Conservation (phyloP, 805 yeast species). For the Wickerhamiella lipophila region DNA sequence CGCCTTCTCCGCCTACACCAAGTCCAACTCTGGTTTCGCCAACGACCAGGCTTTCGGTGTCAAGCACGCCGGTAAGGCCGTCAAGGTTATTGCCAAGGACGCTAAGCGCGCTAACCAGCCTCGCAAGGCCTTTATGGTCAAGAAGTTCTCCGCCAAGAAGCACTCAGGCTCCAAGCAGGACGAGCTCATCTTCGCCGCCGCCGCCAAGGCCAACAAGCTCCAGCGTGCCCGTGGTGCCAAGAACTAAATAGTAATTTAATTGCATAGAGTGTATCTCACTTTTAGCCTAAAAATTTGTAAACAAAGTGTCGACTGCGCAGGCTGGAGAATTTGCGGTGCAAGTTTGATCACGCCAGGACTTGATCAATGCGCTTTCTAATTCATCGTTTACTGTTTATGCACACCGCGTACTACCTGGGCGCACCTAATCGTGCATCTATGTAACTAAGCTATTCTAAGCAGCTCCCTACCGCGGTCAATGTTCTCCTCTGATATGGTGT, state of each 20-base stretch:
- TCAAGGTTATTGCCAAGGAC: slow-evolving; percentile 34
- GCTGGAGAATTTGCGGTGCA: no score
- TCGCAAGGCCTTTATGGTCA: slow-evolving; percentile 28
- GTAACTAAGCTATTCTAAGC: no score
- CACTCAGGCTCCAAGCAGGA: slow-evolving; percentile 36
- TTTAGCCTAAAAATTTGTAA: slow-evolving; percentile 2
- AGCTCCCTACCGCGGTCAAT: no score
- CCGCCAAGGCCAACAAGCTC: slow-evolving; percentile 37
- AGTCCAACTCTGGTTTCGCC: slow-evolving; percentile 37
- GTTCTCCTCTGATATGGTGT: no score
- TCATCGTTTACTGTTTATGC: no score
- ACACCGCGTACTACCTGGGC: no score
- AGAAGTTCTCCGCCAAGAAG: slow-evolving; percentile 20
- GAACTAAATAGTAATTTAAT: slow-evolving; percentile 21
- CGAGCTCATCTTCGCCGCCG: slow-evolving; percentile 38
- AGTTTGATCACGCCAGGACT: no score
- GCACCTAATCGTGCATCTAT: no score
- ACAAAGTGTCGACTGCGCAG: no score
- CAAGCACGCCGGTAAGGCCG: slow-evolving; percentile 27
- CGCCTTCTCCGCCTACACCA: slow-evolving; percentile 36
- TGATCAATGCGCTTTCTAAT: no score
- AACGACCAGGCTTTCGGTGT: slow-evolving; percentile 41
- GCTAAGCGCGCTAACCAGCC: slow-evolving; percentile 39
- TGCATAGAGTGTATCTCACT: slow-evolving; percentile 17
- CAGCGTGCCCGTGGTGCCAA: slow-evolving; percentile 31